These are phyloP conservation scores for Gaillardinia entomophila DNA, from an alignment of 805 yeast species.

Conservation along the genomic window DNA sequence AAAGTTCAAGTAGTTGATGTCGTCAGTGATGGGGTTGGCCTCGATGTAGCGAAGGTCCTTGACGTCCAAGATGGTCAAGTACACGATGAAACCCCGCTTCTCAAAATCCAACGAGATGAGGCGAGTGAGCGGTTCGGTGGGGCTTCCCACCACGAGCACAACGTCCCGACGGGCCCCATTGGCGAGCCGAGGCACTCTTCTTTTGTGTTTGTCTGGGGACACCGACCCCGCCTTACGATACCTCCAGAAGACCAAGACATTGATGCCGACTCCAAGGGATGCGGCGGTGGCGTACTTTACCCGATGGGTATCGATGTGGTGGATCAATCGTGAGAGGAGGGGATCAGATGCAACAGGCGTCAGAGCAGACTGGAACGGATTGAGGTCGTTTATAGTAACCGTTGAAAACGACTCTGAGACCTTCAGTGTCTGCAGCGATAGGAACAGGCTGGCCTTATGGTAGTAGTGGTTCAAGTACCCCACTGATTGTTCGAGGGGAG, in stretches of 20 bases:
- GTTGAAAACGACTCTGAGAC: not conserved
- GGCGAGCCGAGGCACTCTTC: constrained; percentile 57
- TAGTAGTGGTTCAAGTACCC: not conserved
- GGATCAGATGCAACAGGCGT: not conserved
- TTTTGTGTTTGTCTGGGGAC: constrained; percentile 15
- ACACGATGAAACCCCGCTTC: constrained; percentile 75
- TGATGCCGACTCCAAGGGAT: not conserved
- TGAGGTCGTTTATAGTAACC: not conserved
- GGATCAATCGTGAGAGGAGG: not conserved
- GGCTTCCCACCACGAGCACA: constrained; percentile 69
- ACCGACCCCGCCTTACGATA: not conserved
- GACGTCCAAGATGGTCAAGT: constrained; percentile 64
- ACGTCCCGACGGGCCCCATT: constrained; percentile 77
- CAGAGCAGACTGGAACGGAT: not conserved
- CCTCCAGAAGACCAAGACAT: not conserved
- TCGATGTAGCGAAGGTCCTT: constrained; percentile 48
- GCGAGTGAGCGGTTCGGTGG: constrained; percentile 66
- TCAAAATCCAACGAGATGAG: constrained; percentile 70
- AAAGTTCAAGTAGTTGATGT: constrained; percentile 61
- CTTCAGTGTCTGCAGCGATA: not conserved
- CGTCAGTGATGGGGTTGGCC: constrained; percentile 55
- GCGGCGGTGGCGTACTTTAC: not conserved
- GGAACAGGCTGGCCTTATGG: not conserved
- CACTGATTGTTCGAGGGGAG: not conserved
- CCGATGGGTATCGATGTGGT: not conserved